Base-by-base conservation (phyloP, 2,329 filamentous ascomycete species). In the Claviceps sp. region DNA sequence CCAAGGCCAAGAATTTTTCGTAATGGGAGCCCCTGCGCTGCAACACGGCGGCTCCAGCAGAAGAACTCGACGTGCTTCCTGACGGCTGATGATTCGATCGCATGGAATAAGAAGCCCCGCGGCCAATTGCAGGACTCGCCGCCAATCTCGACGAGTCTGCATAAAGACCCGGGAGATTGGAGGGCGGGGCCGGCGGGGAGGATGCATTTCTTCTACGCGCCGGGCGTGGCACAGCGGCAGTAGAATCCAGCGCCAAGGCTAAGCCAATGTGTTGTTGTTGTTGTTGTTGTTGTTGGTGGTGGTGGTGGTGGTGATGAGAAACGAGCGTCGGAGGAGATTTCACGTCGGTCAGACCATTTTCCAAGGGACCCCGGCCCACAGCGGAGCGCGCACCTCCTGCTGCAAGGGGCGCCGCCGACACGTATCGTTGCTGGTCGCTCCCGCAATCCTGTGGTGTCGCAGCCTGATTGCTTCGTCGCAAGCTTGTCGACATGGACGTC, bases 111-210 rank as follows among this genome's bases (percentile, higher is more conserved):
- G 66, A 62, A 38, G 64, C 62, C 52, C 70, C 68, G 54, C 62
- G 64, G 56, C 60, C 58, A 47, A 71, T 70, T 47, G 71, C 70
- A 49, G 73, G 69, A 47, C 70, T 73, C 54, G 75, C 73, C 54
- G 75, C 59, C 53, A 71, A 71, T 54, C 72, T 71, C 54, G 73
- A 69, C 47, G 74, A 58, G 58, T 82, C 80, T 49, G 76, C 64
- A 59, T 77, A 75, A 59, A 78, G 77, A 61, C 71, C 77, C 22
- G 77, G 76, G 49, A 47, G 46, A 38, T 74, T 72, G 30, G 76
- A 74, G 26, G 77, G 65, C 42, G 78, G 74, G 49, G 77, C 77
- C 30, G 78, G 62, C 42, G 79, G 78, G n/a, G 79, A 78, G 8
- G 77, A 77, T 5, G 67, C 66, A 58, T 74, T 76, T 53, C 74